Base-by-base conservation (phyloP, 768 basidiomycete genomes). In the Trametes cubensis region DNA sequence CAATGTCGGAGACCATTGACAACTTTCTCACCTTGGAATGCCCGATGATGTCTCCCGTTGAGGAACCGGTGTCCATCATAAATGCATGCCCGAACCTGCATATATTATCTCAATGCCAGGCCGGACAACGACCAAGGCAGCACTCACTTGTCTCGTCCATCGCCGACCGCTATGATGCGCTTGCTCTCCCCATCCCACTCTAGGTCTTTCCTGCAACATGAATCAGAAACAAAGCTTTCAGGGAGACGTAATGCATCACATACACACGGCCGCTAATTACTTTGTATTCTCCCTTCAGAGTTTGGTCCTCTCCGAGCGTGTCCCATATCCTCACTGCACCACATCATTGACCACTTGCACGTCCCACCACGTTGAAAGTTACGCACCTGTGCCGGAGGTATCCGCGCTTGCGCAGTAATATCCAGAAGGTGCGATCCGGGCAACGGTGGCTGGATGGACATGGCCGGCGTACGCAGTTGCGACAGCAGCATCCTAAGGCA, bases 161-260 rank as follows among this genome's bases (percentile, higher is more conserved):
- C 93, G 55, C 96, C 96, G 14, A 92, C 95, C 7, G 89, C 92
- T 51, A 98, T 90, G 60, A 98, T 90, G n/a, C 96, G 84, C 73
- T 97, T 96, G 71, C 90, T 93, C 74, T 98, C 96, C 1, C 90
- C 91, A 70, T 98, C 96, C 96, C 96, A 98, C 13, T 89, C 89
- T 21, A 98, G 83, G 75, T 98, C 96, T 67, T 95, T 95, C 66
- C 95, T 94, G 66, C 17, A 58, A 13, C 46, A 26, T 18, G 6
- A 42, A 44, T 3, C 50, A 40, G 38, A n/a, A 25, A 41, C 15
- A 39, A 23, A 25, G 41, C 6, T 44, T 10, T 21, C 7, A 15
- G 30, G 20, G 10, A 30, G 14, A 42, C 57, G 26, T 39, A 38
- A 15, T 13, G 45, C 21, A 28, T 13, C 20, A 77, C 84, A 62